Evolutionary conservation across 2,329 filamentous ascomycete species (phyloP), one percentile per base, ranked within the genome.

Genomic region (Xylogone sp.): DNA sequence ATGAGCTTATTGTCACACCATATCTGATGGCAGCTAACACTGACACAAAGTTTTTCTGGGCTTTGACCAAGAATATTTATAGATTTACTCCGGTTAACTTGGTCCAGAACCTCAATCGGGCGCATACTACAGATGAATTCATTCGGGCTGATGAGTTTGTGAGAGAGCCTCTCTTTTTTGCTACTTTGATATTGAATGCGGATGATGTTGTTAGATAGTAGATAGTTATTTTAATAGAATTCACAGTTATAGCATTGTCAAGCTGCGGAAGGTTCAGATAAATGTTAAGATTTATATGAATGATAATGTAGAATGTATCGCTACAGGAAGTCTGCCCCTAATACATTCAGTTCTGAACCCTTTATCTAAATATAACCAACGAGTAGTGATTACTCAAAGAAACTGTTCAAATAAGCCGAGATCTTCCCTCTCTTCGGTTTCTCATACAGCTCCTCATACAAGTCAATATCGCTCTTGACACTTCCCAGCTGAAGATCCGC

Each of bases 41-140:
- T 12, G 54, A 56, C 47, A 56, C 54, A 21, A 51, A 50, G 34
- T 54, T 46, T 43, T 56, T 48, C 29, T 54, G 51, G 69, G 65
- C 63, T 46, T 52, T 71, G n/a, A 67, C 66, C 2, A 56, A 53
- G 19, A 63, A 71, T 42, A 59, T 71, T 13, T 71, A 70, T 56
- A 66, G 69, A 27, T 71, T 66, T 64, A 60, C 59, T 1, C 68
- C 69, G 6, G 56, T 58, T 44, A 31, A 31, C 27, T 31, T 31
- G 27, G 27, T 48, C 22, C 27, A 48, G 16, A 48, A n/a, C 7
- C 46, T 48, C 27, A 48, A 48, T 19, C 27, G 46, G 22, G 46
- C 46, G 34, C 46, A 48, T 48, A 48, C 46, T 19, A 48, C 46
- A 42, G 46, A 48, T 21, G 46, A 48, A 34, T 64, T 64, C 52